Evolutionary conservation across 2,329 filamentous ascomycete genomes (phyloP).

Genomic region (Neonectria coccinea): DNA sequence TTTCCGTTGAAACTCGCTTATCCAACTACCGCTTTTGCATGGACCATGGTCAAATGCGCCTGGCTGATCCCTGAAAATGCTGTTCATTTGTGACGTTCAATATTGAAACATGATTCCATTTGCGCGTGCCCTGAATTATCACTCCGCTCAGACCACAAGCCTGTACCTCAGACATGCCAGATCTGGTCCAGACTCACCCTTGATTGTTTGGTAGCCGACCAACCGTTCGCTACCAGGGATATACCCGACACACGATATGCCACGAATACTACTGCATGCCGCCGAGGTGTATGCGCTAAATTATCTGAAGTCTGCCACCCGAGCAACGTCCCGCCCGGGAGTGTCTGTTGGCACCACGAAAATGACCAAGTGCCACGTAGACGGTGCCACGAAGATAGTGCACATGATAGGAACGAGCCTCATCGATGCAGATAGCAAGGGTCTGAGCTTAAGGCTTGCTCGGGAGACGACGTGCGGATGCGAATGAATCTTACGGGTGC

Average conservation of each 20-base stretch:
- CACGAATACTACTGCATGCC: conserved; percentile 5
- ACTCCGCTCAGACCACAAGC: too few relatives aligned
- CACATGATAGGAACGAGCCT: not conserved
- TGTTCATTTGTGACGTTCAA: not conserved
- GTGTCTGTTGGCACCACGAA: not conserved
- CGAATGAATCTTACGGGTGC: conserved; percentile 4
- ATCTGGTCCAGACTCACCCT: conserved; percentile 2
- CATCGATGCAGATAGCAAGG: not conserved
- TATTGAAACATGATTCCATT: not conserved
- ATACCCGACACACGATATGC: conserved; percentile 20
- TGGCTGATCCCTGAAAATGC: not conserved
- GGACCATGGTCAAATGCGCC: not conserved
- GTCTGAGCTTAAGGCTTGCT: not conserved
- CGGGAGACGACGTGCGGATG: not conserved
- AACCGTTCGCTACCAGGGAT: not conserved
- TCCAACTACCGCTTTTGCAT: too few relatives aligned
- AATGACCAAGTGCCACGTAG: not conserved
- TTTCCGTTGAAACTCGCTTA: not conserved
- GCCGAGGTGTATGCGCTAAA: not conserved
- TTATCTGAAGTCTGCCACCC: not conserved
- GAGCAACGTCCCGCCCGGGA: not conserved
- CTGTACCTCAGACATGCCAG: not conserved
- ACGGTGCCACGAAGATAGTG: not conserved
- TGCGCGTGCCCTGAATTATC: not conserved
- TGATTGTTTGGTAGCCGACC: not conserved